phyloP scores from a whole-genome alignment of 2,329 filamentous ascomycete genomes.

The Exophiala calicioides region DNA sequence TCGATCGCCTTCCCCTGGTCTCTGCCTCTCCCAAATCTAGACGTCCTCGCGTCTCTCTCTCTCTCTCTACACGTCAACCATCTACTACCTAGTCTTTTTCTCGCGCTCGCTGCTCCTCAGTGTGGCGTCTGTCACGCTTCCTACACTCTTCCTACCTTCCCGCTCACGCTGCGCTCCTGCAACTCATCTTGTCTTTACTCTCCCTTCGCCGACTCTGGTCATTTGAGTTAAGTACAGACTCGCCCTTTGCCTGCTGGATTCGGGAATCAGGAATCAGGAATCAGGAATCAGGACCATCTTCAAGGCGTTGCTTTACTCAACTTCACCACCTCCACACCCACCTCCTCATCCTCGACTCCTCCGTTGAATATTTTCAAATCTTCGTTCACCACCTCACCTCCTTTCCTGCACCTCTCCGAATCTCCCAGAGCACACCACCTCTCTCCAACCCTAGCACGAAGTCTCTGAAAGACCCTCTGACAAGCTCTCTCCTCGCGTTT shows the following conservation, averaged over 20 bases:
- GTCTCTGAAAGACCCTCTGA: constrained; percentile 13
- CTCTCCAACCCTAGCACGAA: constrained; percentile 27
- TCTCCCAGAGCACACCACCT: constrained; percentile 22
- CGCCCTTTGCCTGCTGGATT: constrained; percentile 23
- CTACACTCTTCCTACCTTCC: not conserved
- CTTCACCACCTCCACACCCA: constrained; percentile 17
- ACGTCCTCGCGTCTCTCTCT: not conserved
- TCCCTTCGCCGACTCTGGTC: constrained; percentile 12
- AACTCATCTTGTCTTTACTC: constrained; percentile 8
- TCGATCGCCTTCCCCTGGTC: not conserved
- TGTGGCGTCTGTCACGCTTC: no score
- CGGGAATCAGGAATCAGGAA: constrained; percentile 7
- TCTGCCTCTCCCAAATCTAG: not conserved
- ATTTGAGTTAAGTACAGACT: constrained; percentile 31
- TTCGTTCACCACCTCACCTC: constrained; percentile 17
- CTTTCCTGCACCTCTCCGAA: constrained; percentile 26
- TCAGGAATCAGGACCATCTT: constrained; percentile 14
- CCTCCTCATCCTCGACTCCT: constrained; percentile 19
- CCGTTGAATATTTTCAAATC: constrained; percentile 20
- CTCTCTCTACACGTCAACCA: not conserved
- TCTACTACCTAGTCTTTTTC: not conserved
- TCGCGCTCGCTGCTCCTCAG: not conserved
- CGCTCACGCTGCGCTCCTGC: not conserved
- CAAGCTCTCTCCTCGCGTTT: constrained; percentile 37
- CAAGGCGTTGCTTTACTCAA: constrained; percentile 31